These are phyloP conservation scores for Blastobotrys capitulatus DNA, from an alignment of 1,139 yeast species.

Conservation along the genomic window DNA sequence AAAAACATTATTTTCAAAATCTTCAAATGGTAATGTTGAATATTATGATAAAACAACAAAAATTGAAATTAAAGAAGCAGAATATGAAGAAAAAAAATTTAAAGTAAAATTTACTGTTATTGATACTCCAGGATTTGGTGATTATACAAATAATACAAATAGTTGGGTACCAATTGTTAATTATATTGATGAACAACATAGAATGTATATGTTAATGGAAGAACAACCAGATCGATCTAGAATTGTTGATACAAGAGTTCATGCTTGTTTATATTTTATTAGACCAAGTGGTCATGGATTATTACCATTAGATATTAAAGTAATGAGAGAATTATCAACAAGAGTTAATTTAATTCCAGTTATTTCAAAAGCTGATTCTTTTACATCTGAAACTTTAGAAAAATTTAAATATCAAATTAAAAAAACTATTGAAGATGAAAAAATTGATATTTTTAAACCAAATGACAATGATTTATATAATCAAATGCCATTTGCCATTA, in stretches of 20 bases:
- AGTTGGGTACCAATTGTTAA: constrained; percentile 56
- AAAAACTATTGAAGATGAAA: constrained; percentile 41
- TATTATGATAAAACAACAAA: constrained; percentile 34
- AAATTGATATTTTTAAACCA: constrained; percentile 33
- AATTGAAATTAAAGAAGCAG: constrained; percentile 39
- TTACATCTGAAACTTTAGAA: constrained; percentile 38
- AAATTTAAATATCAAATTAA: constrained; percentile 44
- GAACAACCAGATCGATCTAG: constrained; percentile 60
- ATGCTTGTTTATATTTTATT: constrained; percentile 71
- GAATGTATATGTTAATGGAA: constrained; percentile 54
- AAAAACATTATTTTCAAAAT: constrained; percentile 18
- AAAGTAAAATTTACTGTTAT: constrained; percentile 49
- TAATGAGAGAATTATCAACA: constrained; percentile 61
- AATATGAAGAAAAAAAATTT: constrained; percentile 48
- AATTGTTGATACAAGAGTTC: constrained; percentile 57
- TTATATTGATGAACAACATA: constrained; percentile 58
- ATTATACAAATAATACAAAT: constrained; percentile 52
- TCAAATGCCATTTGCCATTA: constrained; percentile 54
- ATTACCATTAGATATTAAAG: constrained; percentile 54
- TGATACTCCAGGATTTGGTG: constrained; percentile 80
- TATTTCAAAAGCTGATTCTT: constrained; percentile 68
- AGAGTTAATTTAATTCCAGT: constrained; percentile 74
- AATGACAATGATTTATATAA: neutral
- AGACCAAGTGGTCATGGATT: constrained; percentile 50
- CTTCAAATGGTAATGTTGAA: constrained; percentile 3